phyloP scores from a whole-genome alignment of 768 basidiomycete species.

The Trichaptum fuscoviolaceum region DNA sequence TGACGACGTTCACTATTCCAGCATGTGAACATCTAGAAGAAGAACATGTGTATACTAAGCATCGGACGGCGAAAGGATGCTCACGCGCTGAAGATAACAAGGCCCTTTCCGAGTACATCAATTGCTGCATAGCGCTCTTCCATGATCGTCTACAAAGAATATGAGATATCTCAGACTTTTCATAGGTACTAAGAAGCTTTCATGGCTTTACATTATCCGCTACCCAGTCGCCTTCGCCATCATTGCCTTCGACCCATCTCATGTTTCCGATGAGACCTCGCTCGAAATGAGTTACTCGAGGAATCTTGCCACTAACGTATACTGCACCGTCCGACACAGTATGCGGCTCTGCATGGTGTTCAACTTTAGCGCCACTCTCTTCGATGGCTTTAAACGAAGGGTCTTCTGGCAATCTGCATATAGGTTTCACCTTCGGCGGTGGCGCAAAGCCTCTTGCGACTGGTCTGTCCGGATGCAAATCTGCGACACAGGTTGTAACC shows the following conservation, averaged over 20 bases:
- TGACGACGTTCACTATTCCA: slow-evolving; percentile 80
- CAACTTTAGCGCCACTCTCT: slow-evolving; percentile 47
- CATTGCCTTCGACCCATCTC: slow-evolving; percentile 44
- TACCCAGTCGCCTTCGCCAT: slow-evolving; percentile 36
- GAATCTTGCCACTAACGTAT: slow-evolving; percentile 80
- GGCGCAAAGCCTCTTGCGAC: slow-evolving; percentile 68
- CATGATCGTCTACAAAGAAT: slow-evolving; percentile 54
- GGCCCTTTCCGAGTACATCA: slow-evolving; percentile 76
- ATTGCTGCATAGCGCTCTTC: slow-evolving; percentile 78
- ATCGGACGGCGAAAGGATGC: too few relatives aligned
- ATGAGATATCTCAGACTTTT: background rate
- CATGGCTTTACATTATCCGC: slow-evolving; percentile 44
- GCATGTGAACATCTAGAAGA: slow-evolving; percentile 61
- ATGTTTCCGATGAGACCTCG: slow-evolving; percentile 60
- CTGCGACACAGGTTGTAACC: slow-evolving; percentile 40
- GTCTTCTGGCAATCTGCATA: slow-evolving; percentile 59
- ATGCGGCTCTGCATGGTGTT: slow-evolving; percentile 57
- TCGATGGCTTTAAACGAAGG: slow-evolving; percentile 68
- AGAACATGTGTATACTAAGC: background rate
- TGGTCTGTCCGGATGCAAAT: slow-evolving; percentile 76
- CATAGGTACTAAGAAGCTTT: background rate
- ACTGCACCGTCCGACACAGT: slow-evolving; percentile 55
- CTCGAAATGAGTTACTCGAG: slow-evolving; percentile 64
- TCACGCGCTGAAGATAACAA: slow-evolving; percentile 80
- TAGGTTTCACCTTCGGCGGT: slow-evolving; percentile 50